Percentiles rank a stretch among this genome's conserved stretches.
Conservation (phyloP, 441 rosid species). For the Cnidoscolus chayamansa region DNA sequence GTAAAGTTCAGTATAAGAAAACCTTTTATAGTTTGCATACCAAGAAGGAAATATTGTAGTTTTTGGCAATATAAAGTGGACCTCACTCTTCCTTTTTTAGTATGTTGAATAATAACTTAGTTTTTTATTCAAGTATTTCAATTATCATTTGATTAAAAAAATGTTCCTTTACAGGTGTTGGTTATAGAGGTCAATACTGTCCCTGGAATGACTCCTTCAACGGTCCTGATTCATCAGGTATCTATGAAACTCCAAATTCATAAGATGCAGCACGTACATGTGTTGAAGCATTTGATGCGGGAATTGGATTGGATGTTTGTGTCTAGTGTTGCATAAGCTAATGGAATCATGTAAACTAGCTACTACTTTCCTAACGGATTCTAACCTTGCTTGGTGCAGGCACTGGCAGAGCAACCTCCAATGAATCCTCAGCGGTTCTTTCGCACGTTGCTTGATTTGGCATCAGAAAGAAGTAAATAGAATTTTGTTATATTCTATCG, state of each 20-base stretch:
- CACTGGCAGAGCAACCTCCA: conserved; percentile 79
- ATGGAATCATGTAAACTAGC: not conserved
- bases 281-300: not conserved
- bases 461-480: conserved; percentile 45
- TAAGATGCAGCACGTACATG: not conserved
- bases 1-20: not conserved
- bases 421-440: conserved; percentile 75
- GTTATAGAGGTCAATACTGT: conserved; percentile 90
- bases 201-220: conserved; percentile 95
- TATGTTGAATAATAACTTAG: not conserved
- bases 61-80: not conserved
- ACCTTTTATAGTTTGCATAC: not conserved
- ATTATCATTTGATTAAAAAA: not conserved
- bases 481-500: not conserved
- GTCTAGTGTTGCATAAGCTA: not conserved
- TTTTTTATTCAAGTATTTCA: not conserved
- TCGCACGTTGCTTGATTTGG: conserved; percentile 73
- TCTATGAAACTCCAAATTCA: conserved; percentile 1
- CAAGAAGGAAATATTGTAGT: not conserved
- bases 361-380: conserved; percentile 2
- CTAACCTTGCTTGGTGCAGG: conserved; percentile 42
- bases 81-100: not conserved
- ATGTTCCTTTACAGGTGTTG: conserved; percentile 47
- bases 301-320: not conserved
- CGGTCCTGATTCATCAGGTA: conserved; percentile 95